These are phyloP conservation scores for Bolboschoenus planiculmis DNA, from an alignment of 176 grass and related monocot species.

Conservation along the genomic window DNA sequence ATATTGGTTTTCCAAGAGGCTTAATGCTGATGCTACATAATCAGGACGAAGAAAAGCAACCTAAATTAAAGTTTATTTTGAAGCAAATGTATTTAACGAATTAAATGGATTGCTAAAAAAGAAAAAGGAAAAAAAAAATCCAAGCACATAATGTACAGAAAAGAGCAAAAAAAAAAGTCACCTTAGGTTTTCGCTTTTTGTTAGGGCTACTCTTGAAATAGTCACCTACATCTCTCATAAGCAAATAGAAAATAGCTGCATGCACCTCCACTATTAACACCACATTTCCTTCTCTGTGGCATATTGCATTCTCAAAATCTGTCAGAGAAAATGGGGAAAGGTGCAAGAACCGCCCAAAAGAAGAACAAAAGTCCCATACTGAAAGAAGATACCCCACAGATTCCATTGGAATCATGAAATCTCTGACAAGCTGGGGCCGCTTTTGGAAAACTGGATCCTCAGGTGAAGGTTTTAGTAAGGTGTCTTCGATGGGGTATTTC, in stretches of 20 bases:
- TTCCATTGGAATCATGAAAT: slow-evolving; percentile 67
- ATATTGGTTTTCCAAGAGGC: neutral
- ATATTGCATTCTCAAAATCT: slow-evolving; percentile 86
- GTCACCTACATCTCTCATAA: slow-evolving; percentile 53
- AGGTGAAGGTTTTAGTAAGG: slow-evolving; percentile 41
- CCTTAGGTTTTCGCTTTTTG: slow-evolving; percentile 66
- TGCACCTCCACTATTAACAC: slow-evolving; percentile 71
- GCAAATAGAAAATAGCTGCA: slow-evolving; percentile 52
- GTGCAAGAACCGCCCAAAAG: slow-evolving; percentile 57
- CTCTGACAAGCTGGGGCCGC: slow-evolving; percentile 36
- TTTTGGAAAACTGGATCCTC: slow-evolving; percentile 52
- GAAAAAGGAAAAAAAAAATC: neutral
- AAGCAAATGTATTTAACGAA: neutral
- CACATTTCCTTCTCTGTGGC: slow-evolving; percentile 68
- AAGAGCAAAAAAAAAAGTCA: slow-evolving; percentile 16
- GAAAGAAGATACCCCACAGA: slow-evolving; percentile 78
- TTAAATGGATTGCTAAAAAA: neutral
- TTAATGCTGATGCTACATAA: neutral
- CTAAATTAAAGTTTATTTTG: neutral
- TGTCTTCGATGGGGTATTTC: slow-evolving; percentile 87
- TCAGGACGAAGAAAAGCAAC: neutral
- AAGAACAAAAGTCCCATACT: slow-evolving; percentile 77
- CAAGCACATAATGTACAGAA: slow-evolving; percentile 4
- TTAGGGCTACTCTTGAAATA: slow-evolving; percentile 52
- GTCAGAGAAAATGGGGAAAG: slow-evolving; percentile 71